A percentile compares a stretch with the other conserved stretches of the same genome.
Conservation (phyloP, 345 rosid species). For the Moringa oleifera region DNA sequence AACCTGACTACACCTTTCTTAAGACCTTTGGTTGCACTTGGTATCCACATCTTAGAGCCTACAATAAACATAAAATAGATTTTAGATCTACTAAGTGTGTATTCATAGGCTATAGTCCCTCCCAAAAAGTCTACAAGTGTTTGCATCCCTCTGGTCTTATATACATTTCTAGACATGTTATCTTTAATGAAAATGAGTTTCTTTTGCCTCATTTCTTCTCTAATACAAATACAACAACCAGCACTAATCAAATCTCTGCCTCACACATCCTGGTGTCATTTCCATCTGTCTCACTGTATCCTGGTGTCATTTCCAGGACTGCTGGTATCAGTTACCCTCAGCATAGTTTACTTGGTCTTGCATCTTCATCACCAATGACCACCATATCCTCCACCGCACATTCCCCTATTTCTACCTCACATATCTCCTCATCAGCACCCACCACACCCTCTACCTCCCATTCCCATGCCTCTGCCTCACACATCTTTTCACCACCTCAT, state of each 20-base stretch:
- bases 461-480: no score
- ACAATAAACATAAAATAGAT: neutral
- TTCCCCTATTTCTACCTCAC: no score
- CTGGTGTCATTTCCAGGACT: neutral
- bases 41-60: neutral
- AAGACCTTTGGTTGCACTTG: neutral
- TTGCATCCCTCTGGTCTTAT: neutral
- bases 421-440: no score
- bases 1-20: neutral
- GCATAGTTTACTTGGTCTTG: neutral
- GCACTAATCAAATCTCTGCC: no score
- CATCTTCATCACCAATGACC: neutral
- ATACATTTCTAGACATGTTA: neutral
- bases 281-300: no score
- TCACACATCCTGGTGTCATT: no score
- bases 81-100: neutral
- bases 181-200: neutral
- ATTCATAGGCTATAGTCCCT: neutral
- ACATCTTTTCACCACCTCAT: no score
- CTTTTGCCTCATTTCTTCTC: neutral
- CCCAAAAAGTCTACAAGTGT: neutral
- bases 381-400: neutral
- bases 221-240: neutral
- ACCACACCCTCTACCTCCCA: no score
- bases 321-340: neutral